Base-by-base conservation (phyloP, 2,329 filamentous ascomycete genomes). In the Diaporthe citriasiana region DNA sequence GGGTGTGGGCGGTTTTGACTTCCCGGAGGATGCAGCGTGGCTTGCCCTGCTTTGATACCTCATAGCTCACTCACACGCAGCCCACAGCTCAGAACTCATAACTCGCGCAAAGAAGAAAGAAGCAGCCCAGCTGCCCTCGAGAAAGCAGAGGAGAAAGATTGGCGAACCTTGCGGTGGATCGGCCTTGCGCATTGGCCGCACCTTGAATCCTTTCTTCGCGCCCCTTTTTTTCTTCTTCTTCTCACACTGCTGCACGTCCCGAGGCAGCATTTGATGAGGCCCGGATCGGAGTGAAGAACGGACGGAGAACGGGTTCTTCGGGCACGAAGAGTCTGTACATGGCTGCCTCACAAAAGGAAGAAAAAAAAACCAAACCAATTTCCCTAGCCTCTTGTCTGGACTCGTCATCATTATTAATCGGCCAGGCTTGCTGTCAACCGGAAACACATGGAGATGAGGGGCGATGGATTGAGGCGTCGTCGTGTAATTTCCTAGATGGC, bases 131-230 rank as follows among this genome's bases (percentile, higher is more conserved):
- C 22, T 30, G 10, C 25, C 45, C 63, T 68, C 47, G 47, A 53
- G 63, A 66, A 38, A 27, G 63, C 40, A 33, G 27, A 47, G 59
- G 59, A 33, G 59, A 45, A 12, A 35, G 12, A 35, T 25, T 47
- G 59, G 59, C 59, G 25, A 40, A 47, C 40, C 40, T 63, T 17
- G 57, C 38, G 45, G 47, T n/a, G 47, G 63, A 40, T 68, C 63
- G 63, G 63, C 25, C 63, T 66, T 51, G 47, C 63, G 63, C 63
- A 68, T 17, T 68, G 63, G 63, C 63, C 63, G 63, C 63, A 68
- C 25, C 33, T 68, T 30, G 63, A 53, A 68, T 68, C 63, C 47
- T 68, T 68, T 53, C 45, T 51, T 33, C 33, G 63, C 15, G 47
- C 63, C 47, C 60, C 60, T 22, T 51, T 38, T 53, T 53, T 57